Conservation (phyloP, 345 rosid species). For the Hevea brasiliensis region DNA sequence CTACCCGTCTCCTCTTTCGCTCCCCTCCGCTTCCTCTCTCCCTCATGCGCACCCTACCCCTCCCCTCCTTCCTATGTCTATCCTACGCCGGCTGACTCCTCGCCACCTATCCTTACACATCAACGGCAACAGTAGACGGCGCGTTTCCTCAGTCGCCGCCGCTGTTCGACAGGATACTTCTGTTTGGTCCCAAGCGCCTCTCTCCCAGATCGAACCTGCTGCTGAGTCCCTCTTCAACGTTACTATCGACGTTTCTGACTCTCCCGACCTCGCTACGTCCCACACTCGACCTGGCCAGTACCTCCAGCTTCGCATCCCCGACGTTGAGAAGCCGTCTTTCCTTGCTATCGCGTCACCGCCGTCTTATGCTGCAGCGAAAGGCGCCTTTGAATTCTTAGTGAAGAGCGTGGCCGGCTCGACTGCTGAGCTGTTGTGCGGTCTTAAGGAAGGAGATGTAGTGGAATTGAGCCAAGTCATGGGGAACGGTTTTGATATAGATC, state of each 20-base stretch:
- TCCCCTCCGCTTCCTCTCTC: not conserved
- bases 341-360: conserved; percentile 95
- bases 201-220: conserved; percentile 55
- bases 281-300: conserved; percentile 79
- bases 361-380: conserved; percentile 47
- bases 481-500: conserved; percentile 64
- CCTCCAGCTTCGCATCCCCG: conserved; percentile 79
- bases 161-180: conserved; percentile 73
- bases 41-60: conserved; percentile 6
- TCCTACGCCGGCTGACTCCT: conserved; percentile 51
- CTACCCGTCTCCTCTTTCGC: conserved; percentile 5
- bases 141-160: conserved; percentile 47
- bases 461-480: conserved; percentile 83
- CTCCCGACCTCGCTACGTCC: conserved; percentile 69
- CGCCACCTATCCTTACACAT: conserved; percentile 9
- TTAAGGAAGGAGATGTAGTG: conserved; percentile 77
- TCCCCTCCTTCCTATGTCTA: conserved; percentile 57
- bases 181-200: conserved; percentile 71
- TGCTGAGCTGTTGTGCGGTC: conserved; percentile 80
- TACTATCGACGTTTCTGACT: conserved; percentile 66
- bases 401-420: conserved; percentile 83
- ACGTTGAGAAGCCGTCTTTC: conserved; percentile 66
- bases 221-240: conserved; percentile 89
- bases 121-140: conserved; percentile 33
- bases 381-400: conserved; percentile 80